Evolutionary conservation across 305 asterid species (phyloP).

Genomic region (Nicotiana rustica): DNA sequence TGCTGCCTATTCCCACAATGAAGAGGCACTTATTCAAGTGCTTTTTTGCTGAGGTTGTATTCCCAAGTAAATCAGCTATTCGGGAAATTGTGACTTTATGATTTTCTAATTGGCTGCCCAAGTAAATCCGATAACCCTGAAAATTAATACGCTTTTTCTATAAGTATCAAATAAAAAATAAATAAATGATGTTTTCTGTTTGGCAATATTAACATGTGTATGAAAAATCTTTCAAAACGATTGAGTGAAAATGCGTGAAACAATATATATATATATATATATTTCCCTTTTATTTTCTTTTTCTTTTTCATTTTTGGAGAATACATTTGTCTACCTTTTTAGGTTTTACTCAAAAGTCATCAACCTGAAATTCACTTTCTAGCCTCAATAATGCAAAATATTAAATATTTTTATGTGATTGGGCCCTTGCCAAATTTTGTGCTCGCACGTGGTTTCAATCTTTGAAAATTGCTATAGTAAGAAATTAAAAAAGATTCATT

Average conservation of each 20-base stretch:
- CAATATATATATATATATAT: too few species aligned
- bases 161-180: not conserved
- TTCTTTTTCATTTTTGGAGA: not conserved
- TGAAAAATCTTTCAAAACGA: too few species aligned
- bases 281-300: too few species aligned
- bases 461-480: not conserved
- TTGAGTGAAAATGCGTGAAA: too few species aligned
- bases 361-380: not conserved
- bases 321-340: too few species aligned
- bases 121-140: conserved; percentile 57
- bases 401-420: conserved; percentile 5
- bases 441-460: not conserved
- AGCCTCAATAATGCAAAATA: conserved; percentile 3
- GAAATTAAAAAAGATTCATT: not conserved
- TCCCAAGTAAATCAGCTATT: conserved; percentile 22
- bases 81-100: conserved; percentile 40
- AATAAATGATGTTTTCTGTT: not conserved
- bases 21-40: conserved; percentile 55
- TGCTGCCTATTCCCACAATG: conserved; percentile 56
- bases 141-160: not conserved
- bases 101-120: conserved; percentile 51
- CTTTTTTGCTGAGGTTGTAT: not conserved
- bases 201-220: too few species aligned
- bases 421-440: not conserved
- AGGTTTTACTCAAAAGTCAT: too few species aligned